Base-by-base conservation (phyloP, 495 filamentous ascomycete species). In the Massariosphaeria phaeospora region DNA sequence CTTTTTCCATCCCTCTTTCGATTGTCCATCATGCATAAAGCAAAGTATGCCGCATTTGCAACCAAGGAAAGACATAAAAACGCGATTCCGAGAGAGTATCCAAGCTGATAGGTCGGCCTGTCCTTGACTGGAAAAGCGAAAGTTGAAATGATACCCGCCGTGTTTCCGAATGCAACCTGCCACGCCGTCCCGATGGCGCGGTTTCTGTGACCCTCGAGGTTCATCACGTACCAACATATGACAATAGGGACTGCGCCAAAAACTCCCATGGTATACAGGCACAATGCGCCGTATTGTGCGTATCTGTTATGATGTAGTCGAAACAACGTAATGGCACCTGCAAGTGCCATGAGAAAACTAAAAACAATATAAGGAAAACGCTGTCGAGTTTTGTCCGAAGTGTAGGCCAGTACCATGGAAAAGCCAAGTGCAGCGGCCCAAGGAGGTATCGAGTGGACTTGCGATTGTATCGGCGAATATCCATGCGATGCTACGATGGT, bases 151-250 rank as follows among this genome's bases (percentile, higher is more conserved):
- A 45, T 24, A 4, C 41, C 41, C 10, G 10, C 41, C 7, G 17
- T 26, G 17, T 45, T 45, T 26, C 41, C 41, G 24, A 45, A 45
- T 8, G 6, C 20, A 21, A 45, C 26, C 18, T 21, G 9, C 41
- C 41, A 45, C 5, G 10, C 41, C 7, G 41, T 7, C 17, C 41
- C 41, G 5, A 45, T 18, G 26, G 10, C 20, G 4, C 41, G 18
- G 7, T 45, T 8, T 9, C 17, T 21, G 41, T 45, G 41, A 8
- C 41, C 41, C 20, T 45, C 41, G 20, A 45, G 41, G 18, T 26
- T 45, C 41, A 45, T 45, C 8, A 45, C 8, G 24, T 24, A 45
- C 41, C 41, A 45, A 26, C 41, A 45, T 9, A 45, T 25, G 17
- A 45, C 12, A 17, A 18, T 24, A 24, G 41, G 41, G 7, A 18